A percentile compares a stretch with the other conserved stretches of the same genome.
Conservation (phyloP, 1,284 basidiomycete genomes). For the Boletellus deceptivus region DNA sequence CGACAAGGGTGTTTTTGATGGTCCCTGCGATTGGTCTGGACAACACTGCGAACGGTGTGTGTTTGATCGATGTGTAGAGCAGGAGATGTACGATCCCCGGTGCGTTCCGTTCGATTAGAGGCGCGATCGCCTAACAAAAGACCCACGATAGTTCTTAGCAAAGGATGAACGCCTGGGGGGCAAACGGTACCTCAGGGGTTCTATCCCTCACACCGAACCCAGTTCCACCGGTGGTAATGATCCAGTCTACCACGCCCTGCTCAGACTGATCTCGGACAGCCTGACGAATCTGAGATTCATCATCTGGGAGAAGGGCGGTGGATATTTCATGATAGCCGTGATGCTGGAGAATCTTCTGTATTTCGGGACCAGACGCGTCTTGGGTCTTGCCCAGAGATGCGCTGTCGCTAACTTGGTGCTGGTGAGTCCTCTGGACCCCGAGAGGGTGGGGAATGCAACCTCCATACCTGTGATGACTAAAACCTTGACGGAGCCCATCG, state of each 20-base stretch:
- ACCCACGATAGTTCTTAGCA: neutral
- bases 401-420: constrained; percentile 63
- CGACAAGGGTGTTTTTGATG: constrained; percentile 60
- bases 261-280: constrained; percentile 47
- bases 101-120: constrained; percentile 72
- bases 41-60: constrained; percentile 80
- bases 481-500: constrained; percentile 20
- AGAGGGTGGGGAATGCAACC: too few relatives aligned
- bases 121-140: constrained; percentile 57
- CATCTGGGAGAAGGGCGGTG: constrained; percentile 59
- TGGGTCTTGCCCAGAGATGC: constrained; percentile 49
- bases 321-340: constrained; percentile 41
- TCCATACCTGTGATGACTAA: constrained; percentile 27
- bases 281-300: constrained; percentile 49
- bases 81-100: constrained; percentile 80
- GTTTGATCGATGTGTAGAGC: constrained; percentile 62
- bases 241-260: constrained; percentile 55
- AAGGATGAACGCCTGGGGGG: neutral
- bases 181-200: constrained; percentile 69
- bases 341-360: constrained; percentile 48
- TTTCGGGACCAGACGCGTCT: constrained; percentile 66
- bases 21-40: constrained; percentile 82
- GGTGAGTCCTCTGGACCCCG: constrained; percentile 9
- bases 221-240: constrained; percentile 84
- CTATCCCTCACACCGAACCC: constrained; percentile 78